These are phyloP conservation scores for Cantharellus anzutake DNA, from an alignment of 768 basidiomycete genomes.

Conservation along the genomic window DNA sequence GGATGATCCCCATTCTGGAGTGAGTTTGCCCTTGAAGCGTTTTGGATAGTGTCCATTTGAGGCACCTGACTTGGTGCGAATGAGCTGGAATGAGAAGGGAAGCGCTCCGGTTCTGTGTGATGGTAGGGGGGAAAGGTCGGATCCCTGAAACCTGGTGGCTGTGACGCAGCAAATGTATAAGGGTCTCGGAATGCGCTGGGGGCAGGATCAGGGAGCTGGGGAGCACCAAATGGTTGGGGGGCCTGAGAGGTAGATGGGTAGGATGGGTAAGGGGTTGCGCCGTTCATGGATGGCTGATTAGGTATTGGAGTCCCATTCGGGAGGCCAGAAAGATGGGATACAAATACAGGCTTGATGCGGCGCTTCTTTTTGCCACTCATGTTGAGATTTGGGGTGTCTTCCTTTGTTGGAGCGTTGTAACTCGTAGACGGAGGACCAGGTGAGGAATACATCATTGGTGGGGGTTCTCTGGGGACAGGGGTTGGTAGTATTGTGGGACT, in stretches of 20 bases:
- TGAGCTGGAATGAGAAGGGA: background rate
- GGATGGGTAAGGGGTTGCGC: background rate
- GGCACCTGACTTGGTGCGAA: background rate
- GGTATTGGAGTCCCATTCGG: background rate
- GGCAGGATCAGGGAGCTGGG: background rate
- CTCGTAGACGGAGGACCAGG: background rate
- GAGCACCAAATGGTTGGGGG: background rate
- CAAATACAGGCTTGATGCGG: conserved; percentile 29
- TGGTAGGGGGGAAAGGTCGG: background rate
- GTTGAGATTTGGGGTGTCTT: conserved; percentile 3
- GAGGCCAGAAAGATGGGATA: conserved; percentile 8
- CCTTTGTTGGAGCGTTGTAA: conserved; percentile 2
- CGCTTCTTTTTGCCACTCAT: conserved; percentile 29
- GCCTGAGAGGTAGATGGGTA: background rate
- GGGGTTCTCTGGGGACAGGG: conserved; percentile 18
- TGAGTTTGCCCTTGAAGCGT: too few species aligned
- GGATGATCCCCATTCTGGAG: background rate
- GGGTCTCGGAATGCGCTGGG: background rate
- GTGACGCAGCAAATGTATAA: background rate
- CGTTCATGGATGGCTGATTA: conserved; percentile 2
- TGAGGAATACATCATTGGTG: background rate
- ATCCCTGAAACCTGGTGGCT: too few species aligned
- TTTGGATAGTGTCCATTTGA: background rate
- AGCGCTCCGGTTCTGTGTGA: background rate
- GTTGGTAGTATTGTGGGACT: background rate